phyloP scores from a whole-genome alignment of 1,284 basidiomycete genomes.

The Irpex sp. region DNA sequence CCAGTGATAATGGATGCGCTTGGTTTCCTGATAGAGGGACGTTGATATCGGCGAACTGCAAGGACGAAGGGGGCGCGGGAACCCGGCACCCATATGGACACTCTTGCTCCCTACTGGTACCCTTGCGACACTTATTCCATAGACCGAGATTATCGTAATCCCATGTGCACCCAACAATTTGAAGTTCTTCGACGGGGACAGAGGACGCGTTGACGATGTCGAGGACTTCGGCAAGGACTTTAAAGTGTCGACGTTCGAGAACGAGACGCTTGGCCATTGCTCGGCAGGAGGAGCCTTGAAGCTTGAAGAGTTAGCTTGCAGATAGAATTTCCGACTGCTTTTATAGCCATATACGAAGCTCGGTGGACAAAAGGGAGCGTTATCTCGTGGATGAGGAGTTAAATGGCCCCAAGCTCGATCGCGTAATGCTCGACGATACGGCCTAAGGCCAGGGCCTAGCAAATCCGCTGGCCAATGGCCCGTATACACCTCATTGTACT shows the following conservation, averaged over 20 bases:
- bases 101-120: background rate
- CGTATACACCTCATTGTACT: too few relatives aligned
- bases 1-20: background rate
- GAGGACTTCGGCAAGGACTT: background rate
- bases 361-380: too few relatives aligned
- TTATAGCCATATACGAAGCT: too few relatives aligned
- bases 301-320: too few relatives aligned
- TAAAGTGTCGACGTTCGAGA: background rate
- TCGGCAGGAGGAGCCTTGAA: too few relatives aligned
- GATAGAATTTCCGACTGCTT: too few relatives aligned
- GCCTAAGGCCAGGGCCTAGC: too few relatives aligned
- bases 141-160: background rate
- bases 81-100: background rate
- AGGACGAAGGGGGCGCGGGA: background rate
- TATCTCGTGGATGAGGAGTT: too few relatives aligned
- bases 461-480: too few relatives aligned
- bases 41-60: background rate
- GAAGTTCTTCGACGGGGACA: background rate
- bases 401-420: too few relatives aligned
- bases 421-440: too few relatives aligned
- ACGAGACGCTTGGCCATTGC: background rate
- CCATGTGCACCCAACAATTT: background rate
- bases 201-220: background rate
- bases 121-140: background rate
- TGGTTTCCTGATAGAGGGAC: background rate